A percentile compares a stretch with the other conserved stretches of the same genome.
phyloP scores from a whole-genome alignment of 1,284 basidiomycete species.

The Peniophora sp. region DNA sequence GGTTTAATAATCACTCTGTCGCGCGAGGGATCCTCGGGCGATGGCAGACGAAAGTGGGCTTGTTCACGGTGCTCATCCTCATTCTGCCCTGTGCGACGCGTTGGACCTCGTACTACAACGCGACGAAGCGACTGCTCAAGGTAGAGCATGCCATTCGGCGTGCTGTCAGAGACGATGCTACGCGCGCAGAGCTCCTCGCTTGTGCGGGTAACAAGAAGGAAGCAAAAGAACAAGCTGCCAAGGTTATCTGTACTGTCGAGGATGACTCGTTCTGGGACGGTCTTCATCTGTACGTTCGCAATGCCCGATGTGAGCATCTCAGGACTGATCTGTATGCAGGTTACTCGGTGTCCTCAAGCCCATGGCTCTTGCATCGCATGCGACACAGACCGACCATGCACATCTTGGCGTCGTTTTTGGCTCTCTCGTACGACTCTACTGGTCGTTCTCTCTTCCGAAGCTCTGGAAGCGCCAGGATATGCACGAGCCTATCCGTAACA shows the following conservation, averaged over 20 bases:
- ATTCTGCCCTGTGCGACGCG: conserved; percentile 23
- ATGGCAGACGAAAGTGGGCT: conserved; percentile 10
- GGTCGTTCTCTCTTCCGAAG: neutral
- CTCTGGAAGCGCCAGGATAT: neutral
- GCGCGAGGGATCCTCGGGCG: conserved; percentile 20
- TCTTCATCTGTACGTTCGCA: conserved; percentile 6
- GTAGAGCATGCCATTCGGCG: conserved; percentile 13
- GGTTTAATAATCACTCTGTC: conserved; percentile 23
- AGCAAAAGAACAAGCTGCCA: conserved; percentile 9
- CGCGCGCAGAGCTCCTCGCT: conserved; percentile 10
- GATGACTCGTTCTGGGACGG: conserved; percentile 16
- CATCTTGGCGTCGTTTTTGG: neutral
- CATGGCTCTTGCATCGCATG: neutral
- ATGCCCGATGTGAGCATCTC: neutral
- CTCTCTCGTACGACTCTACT: neutral
- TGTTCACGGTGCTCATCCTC: conserved; percentile 11
- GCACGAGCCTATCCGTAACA: neutral
- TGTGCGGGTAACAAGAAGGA: conserved; percentile 12
- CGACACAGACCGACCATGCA: neutral
- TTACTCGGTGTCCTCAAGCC: neutral
- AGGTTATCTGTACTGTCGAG: conserved; percentile 10
- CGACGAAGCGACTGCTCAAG: conserved; percentile 13
- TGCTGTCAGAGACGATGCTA: conserved; percentile 11
- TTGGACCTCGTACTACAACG: conserved; percentile 24
- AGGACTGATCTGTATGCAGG: neutral